These are phyloP conservation scores for Amylostereum areolatum DNA, from an alignment of 1,284 basidiomycete genomes.

Conservation along the genomic window DNA sequence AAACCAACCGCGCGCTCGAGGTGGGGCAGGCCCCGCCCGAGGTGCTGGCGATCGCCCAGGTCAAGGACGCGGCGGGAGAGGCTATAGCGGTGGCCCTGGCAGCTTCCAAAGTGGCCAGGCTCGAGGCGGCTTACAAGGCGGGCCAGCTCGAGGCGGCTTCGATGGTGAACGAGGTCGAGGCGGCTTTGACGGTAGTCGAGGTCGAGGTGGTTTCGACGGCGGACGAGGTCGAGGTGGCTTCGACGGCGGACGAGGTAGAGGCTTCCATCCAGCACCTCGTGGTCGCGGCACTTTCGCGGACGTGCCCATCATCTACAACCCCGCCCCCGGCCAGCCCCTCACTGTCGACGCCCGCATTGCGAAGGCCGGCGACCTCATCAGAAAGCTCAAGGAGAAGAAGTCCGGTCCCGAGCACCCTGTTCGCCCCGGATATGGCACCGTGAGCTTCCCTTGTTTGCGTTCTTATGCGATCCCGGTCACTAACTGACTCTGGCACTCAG, in stretches of 20 bases:
- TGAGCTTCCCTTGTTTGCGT: slow-evolving; percentile 27
- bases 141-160: slow-evolving; percentile 4
- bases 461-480: no score
- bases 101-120: slow-evolving; percentile 8
- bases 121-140: no score
- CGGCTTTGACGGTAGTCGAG: slow-evolving; percentile 6
- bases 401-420: slow-evolving; percentile 42
- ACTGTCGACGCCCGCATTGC: slow-evolving; percentile 37
- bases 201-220: slow-evolving; percentile 16
- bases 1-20: no score
- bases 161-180: slow-evolving; percentile 16
- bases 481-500: no score
- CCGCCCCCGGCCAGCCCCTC: slow-evolving; percentile 33
- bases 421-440: slow-evolving; percentile 61
- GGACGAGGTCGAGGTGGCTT: slow-evolving; percentile 14
- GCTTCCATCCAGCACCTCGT: slow-evolving; percentile 7
- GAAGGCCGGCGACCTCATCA: slow-evolving; percentile 36
- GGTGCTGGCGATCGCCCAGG: no score
- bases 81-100: slow-evolving; percentile 6
- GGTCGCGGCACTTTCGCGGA: slow-evolving; percentile 20
- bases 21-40: no score
- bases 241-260: slow-evolving; percentile 14
- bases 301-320: slow-evolving; percentile 23
- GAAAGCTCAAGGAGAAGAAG: slow-evolving; percentile 33
- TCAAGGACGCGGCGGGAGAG: slow-evolving; percentile 5